These are phyloP conservation scores for Arthrobotrys entomopaga DNA, from an alignment of 2,329 filamentous ascomycete species.

Conservation along the genomic window DNA sequence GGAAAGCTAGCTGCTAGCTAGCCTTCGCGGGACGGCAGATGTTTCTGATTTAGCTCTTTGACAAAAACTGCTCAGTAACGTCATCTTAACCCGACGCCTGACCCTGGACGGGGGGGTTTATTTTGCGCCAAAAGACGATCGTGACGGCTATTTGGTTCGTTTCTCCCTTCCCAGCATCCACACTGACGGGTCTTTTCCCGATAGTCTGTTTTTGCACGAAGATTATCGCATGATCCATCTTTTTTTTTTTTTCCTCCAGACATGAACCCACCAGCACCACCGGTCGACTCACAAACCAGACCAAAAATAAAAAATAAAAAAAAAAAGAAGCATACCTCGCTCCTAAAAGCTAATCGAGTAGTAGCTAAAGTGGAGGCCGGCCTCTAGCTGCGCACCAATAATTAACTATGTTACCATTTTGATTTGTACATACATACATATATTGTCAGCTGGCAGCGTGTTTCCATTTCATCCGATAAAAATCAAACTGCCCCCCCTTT, in stretches of 20 bases:
- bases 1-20: neutral
- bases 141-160: constrained; percentile 50
- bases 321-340: neutral
- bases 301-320: too few relatives aligned
- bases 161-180: constrained; percentile 49
- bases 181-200: constrained; percentile 54
- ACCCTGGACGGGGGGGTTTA: constrained; percentile 20
- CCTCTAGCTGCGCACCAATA: too few relatives aligned
- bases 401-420: neutral
- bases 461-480: constrained; percentile 50
- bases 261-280: neutral
- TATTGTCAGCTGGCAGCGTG: neutral
- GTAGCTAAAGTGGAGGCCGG: too few relatives aligned
- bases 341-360: too few relatives aligned
- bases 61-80: constrained; percentile 36
- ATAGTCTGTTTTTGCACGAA: constrained; percentile 31
- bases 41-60: constrained; percentile 51
- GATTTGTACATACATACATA: neutral
- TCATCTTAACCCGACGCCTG: constrained; percentile 41
- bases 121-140: constrained; percentile 44
- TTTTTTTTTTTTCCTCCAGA: neutral
- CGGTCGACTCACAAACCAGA: neutral
- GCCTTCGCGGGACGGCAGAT: constrained; percentile 45
- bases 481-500: constrained; percentile 13
- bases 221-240: constrained; percentile 14